Evolutionary conservation across 495 filamentous ascomycete species (phyloP).

Genomic region (Penicillium cinerascens): DNA sequence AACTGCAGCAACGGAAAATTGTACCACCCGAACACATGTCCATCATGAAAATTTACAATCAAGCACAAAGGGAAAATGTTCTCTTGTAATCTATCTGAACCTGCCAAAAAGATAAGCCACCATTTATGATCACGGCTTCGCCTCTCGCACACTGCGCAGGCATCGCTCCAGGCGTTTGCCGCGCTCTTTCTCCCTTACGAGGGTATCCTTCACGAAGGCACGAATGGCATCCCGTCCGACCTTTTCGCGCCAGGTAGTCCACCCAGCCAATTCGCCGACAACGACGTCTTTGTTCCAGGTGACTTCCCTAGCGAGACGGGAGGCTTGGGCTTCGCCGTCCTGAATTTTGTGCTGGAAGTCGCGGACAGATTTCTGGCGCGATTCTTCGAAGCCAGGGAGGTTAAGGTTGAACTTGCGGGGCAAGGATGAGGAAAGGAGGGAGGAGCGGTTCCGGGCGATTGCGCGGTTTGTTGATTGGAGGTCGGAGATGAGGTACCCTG

Average conservation of each 20-base stretch:
- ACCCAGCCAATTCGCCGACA: slow-evolving; percentile 85
- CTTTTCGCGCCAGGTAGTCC: slow-evolving; percentile 82
- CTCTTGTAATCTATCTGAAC: slow-evolving; percentile 13
- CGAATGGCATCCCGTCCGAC: slow-evolving; percentile 70
- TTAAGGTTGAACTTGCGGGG: slow-evolving; percentile 51
- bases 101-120: background rate
- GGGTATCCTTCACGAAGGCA: slow-evolving; percentile 70
- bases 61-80: background rate
- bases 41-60: slow-evolving; percentile 23
- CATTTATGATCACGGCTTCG: slow-evolving; percentile 12
- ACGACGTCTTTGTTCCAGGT: slow-evolving; percentile 92
- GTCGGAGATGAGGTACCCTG: slow-evolving; percentile 67
- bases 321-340: slow-evolving; percentile 60
- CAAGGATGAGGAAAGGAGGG: slow-evolving; percentile 51
- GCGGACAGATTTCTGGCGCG: slow-evolving; percentile 71
- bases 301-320: slow-evolving; percentile 69
- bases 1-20: slow-evolving; percentile 1
- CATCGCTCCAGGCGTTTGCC: slow-evolving; percentile 74
- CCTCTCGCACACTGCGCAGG: slow-evolving; percentile 38
- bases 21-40: slow-evolving; percentile 12
- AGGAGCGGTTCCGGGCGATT: slow-evolving; percentile 70
- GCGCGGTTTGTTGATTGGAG: slow-evolving; percentile 63
- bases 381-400: slow-evolving; percentile 71
- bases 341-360: slow-evolving; percentile 74
- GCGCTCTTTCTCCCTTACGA: slow-evolving; percentile 73